A percentile compares a stretch with the other conserved stretches of the same genome.
phyloP scores from a whole-genome alignment of 768 basidiomycete genomes.

The Mrakia gelida region DNA sequence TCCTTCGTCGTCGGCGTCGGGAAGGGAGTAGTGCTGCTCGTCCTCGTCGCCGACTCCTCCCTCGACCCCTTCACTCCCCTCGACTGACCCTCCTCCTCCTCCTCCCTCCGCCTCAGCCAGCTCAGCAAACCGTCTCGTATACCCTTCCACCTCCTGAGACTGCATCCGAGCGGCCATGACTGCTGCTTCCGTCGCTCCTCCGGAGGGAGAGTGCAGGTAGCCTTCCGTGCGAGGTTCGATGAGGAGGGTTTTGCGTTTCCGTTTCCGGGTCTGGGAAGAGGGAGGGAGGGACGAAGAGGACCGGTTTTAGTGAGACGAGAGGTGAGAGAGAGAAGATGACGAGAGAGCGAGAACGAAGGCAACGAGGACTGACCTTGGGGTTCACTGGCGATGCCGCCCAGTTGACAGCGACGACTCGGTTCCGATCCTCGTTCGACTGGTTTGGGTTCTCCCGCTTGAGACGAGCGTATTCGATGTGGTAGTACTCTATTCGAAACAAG shows the following conservation, averaged over 20 bases:
- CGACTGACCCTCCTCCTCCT: too few species aligned
- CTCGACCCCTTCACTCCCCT: not conserved
- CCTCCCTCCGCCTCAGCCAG: not conserved
- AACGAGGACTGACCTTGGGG: not conserved
- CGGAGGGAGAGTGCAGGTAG: not conserved
- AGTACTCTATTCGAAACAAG: not conserved
- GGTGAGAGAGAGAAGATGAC: not conserved
- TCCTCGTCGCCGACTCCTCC: not conserved
- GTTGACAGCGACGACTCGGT: not conserved
- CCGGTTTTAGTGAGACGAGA: too few species aligned
- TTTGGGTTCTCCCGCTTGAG: not conserved
- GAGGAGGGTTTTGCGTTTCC: not conserved
- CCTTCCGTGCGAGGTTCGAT: not conserved
- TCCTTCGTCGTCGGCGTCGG: too few species aligned
- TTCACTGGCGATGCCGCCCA: not conserved
- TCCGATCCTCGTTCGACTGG: conserved; percentile 7
- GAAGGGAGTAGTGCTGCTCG: too few species aligned
- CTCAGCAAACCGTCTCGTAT: too few species aligned
- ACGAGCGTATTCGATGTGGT: conserved; percentile 14
- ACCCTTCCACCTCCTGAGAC: too few species aligned
- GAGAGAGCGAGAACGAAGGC: not conserved
- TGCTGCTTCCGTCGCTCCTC: not conserved
- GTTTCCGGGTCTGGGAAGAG: not conserved
- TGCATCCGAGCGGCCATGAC: too few species aligned
- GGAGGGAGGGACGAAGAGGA: not conserved